Base-by-base conservation (phyloP, 148 eudicot species). In the Pouteria glomerata region DNA sequence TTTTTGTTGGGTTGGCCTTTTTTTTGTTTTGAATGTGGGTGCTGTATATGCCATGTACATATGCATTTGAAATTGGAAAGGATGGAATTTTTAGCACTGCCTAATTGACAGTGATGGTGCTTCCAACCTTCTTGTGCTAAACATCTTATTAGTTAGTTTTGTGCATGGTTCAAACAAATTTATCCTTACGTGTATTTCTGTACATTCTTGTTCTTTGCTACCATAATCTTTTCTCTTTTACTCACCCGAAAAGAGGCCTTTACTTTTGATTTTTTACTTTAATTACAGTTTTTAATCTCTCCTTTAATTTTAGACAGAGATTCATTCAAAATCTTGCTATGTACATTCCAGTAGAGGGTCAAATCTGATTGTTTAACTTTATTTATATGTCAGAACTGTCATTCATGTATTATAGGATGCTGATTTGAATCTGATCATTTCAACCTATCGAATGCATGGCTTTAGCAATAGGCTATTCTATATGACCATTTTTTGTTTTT, bases 111-210 rank as follows among this genome's bases (percentile, higher is more conserved):
- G 69, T 76, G 63, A 68, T 74, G 71, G 75, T 80, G 83, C 71
- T 77, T 61, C 67, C 63, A 74, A 74, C 73, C 63, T 74, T 63
- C 42, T 80, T 61, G 21, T 63, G 56, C 72, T 56, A 57, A 78
- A 60, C 65, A 48, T 58, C 53, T 68, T 52, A 53, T 66, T 72
- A 59, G 12, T 60, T 70, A 60, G 68, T 33, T 47, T 55, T 66
- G 14, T 31, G 44, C 48, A 35, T 71, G 44, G 61, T 58, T 73
- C 63, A 29, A 34, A 34, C 65, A 65, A 45, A 68, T 39, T 58
- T 71, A 76, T 61, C 53, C 58, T 62, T 45, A 64, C 52, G 44
- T 72, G 68, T 34, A 24, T 71, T 53, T 53, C 31, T 60, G 45
- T 60, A 16, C n/a, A 58, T 59, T 14, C 63, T 70, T 48, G 26